phyloP scores from a whole-genome alignment of 2,329 filamentous ascomycete genomes.

The Colletotrichum lentis region DNA sequence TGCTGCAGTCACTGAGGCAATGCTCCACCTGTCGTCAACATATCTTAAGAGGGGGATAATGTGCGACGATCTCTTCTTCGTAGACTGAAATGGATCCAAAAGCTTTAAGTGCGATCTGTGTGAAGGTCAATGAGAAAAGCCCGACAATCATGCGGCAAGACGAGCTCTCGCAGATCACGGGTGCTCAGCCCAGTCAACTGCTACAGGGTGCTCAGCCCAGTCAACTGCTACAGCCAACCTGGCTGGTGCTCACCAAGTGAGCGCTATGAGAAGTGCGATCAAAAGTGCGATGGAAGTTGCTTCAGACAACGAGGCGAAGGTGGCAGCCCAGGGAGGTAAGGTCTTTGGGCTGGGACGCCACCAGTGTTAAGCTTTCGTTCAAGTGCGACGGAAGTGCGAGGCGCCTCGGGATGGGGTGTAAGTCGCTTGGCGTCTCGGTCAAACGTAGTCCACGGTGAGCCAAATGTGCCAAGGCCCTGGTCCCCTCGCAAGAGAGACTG shows the following conservation, averaged over 20 bases:
- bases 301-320: background rate
- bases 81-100: background rate
- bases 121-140: background rate
- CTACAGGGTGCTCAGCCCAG: too few species aligned
- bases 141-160: too few species aligned
- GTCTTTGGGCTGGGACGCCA: background rate
- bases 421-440: background rate
- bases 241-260: too few species aligned
- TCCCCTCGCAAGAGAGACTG: background rate
- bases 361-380: background rate
- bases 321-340: rapidly evolving
- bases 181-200: too few species aligned
- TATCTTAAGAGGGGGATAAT: background rate
- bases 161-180: too few species aligned
- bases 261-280: background rate
- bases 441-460: background rate
- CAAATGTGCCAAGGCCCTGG: background rate
- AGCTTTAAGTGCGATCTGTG: background rate
- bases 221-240: too few species aligned
- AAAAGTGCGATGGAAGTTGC: background rate
- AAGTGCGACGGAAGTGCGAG: background rate
- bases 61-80: background rate
- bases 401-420: background rate
- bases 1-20: background rate
- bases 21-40: background rate